Evolutionary conservation across 306 rosid genomes (phyloP), one percentile per base, ranked within the genome.

Genomic region (Pyrus communis): DNA sequence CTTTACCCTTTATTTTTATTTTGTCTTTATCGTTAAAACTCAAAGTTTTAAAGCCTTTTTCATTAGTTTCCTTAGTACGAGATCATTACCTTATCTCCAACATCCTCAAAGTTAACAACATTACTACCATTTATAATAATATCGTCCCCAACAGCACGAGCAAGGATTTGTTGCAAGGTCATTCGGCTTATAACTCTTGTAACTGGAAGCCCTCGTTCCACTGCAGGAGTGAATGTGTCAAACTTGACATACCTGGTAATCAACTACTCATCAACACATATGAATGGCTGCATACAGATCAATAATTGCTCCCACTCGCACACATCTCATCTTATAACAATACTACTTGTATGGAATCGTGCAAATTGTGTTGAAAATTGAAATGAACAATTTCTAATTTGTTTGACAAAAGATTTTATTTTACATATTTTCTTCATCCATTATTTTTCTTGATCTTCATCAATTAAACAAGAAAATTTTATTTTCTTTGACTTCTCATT

Each of bases 171-270:
- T 84, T 96, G 99, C 82, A 96, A 82, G 25, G 93, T 40, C 89
- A 96, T 87, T 71, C 99, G 81, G 79, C 97, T 96, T 76, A 96
- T 92, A 63, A 96, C 97, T 84, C 99, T 88, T 11, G 99, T 96
- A 78, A 96, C 97, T 4, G 99, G 99, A 81, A 96, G 90, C 54
- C 99, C 99, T 2, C 93, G 92, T 78, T 96, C 99, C 27, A 23
- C 97, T 76, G 99, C 99, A 76, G 99, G 98, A 75, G 93, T 91
- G 98, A 92, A 96, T 49, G 98, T 96, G 85, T 96, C 99, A 88
- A 96, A 92, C 89, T 96, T 96, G 86, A 91, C 81, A 87, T 96
- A 96, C 99, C 99, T 96, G 87, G 81, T 76, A 74, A 80, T 80
- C 82, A 90, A 81, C 81, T 75, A 73, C 45, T 75, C 65, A 79